A percentile compares a stretch with the other conserved stretches of the same genome.
Conservation (phyloP, 257 asterid species). For the Gynochthodes officinalis region DNA sequence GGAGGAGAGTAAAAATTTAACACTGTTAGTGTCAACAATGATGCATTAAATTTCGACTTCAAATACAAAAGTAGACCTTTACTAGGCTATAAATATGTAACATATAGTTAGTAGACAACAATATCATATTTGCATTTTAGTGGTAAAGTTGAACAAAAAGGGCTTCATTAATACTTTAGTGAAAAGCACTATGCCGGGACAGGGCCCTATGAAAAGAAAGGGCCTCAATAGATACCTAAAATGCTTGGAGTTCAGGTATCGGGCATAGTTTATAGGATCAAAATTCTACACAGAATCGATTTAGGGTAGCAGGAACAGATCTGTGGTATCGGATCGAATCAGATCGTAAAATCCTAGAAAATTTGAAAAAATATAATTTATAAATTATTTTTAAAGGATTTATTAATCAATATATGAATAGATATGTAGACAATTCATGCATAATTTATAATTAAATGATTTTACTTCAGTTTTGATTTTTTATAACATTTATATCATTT, state of each 20-base stretch:
- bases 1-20: background rate
- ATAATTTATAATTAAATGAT: too few species aligned
- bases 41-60: background rate
- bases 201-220: background rate
- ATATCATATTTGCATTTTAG: background rate
- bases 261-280: too few species aligned
- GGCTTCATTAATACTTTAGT: background rate
- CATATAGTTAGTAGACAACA: background rate
- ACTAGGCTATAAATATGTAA: background rate
- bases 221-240: background rate
- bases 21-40: background rate
- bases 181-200: background rate
- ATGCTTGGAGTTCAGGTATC: background rate
- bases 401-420: too few species aligned
- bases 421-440: too few species aligned
- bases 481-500: too few species aligned
- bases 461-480: too few species aligned
- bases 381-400: too few species aligned
- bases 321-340: too few species aligned
- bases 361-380: too few species aligned
- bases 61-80: background rate
- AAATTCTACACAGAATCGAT: too few species aligned
- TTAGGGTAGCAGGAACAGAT: too few species aligned
- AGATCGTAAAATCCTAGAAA: too few species aligned
- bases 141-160: background rate